Evolutionary conservation across 345 rosid species (phyloP), one percentile per base, ranked within the genome.

Genomic region (Populus euphratica): DNA sequence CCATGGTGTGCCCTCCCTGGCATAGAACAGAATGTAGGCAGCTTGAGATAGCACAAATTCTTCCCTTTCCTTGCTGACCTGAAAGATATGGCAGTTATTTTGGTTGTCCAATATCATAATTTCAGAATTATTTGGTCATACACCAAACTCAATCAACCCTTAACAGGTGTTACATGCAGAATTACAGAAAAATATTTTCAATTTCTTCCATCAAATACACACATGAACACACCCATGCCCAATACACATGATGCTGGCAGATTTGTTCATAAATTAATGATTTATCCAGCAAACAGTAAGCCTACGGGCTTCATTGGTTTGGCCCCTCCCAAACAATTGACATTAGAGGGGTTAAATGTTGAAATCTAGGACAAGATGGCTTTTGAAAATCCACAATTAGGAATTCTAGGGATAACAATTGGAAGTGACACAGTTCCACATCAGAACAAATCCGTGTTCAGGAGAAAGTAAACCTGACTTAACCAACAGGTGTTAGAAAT

Each of bases 21-120:
- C 92, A 83, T 96, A 96, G 73, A 94, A 91, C 69, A 96, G 85
- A 73, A 94, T 88, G 78, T 96, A 96, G 39, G 99, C 91, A 69
- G 88, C 88, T 72, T 86, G 85, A 80, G 91, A 88, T 43, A 94
- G 81, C 73, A 91, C 97, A 70, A n/a, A 43, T 11, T 88, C 90
- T 75, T 89, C 91, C 52, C 82, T 78, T 70, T 85, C 85, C 69
- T 74, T 82, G 64, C 69, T 74, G 35, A 96, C 97, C 99, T 96
- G 83, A 81, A 78, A 78, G 68, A 67, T 39, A 77, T 66, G 31
- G 36, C 33, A 54, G 13, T 21, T 52, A 27, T 47, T 50, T 67
- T 67, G 21, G 31, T 14, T 43, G 35, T 16, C 20, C 23, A 3
- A 8, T 59, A n/a, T 13, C 27, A 23, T 59, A 25, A 59, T 23